Conservation (phyloP, 306 rosid species). For the Gleditsia sinensis region DNA sequence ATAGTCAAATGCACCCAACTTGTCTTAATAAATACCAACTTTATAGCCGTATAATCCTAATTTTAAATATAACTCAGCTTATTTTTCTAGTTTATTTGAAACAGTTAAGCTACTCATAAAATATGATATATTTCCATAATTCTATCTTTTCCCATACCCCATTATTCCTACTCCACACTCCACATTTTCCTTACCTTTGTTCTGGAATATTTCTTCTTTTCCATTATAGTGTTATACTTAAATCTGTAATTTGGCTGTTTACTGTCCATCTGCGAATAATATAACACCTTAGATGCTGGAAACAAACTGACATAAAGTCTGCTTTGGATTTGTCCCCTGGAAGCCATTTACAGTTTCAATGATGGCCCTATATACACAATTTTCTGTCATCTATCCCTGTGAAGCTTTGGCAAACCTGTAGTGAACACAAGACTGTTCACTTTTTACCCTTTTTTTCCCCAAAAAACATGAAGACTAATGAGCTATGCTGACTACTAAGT, state of each 20-base stretch:
- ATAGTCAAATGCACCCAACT: slow-evolving; percentile 3
- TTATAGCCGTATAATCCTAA: background rate
- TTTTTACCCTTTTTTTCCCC: too few species aligned
- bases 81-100: background rate
- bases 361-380: background rate
- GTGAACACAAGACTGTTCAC: background rate
- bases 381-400: background rate
- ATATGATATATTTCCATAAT: background rate
- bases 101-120: background rate
- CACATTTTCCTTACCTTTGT: background rate
- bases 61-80: background rate
- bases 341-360: slow-evolving; percentile 12
- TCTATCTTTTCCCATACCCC: background rate
- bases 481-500: slow-evolving; percentile 1
- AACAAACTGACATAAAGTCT: background rate
- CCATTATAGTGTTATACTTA: background rate
- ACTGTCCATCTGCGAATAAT: background rate
- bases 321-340: background rate
- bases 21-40: slow-evolving; percentile 16
- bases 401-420: background rate
- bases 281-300: background rate
- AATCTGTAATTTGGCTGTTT: background rate
- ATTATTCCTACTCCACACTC: background rate
- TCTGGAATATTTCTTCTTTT: background rate
- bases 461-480: background rate